These are phyloP conservation scores for Fagopyrum homotropicum DNA, from an alignment of 148 eudicot genomes.

Conservation along the genomic window DNA sequence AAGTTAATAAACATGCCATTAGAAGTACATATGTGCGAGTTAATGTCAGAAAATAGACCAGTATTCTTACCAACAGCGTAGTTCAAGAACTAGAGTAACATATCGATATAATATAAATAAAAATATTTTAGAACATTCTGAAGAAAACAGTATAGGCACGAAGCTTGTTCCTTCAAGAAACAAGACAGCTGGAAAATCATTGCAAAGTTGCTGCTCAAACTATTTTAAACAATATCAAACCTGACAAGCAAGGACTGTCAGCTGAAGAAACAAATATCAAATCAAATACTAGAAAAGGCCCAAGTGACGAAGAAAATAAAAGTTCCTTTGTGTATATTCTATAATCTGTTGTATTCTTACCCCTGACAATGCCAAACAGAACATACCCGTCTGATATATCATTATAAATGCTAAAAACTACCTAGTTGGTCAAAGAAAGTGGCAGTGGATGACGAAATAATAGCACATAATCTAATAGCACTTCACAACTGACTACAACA, in stretches of 20 bases:
- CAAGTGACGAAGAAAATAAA: neutral
- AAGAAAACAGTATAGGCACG: neutral
- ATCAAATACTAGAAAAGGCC: neutral
- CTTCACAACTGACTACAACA: neutral
- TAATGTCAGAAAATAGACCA: conserved; percentile 30
- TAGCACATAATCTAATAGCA: neutral
- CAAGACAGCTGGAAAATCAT: neutral
- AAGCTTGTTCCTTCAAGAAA: neutral
- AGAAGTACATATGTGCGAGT: conserved; percentile 61
- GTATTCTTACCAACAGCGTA: neutral
- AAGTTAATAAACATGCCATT: conserved; percentile 56
- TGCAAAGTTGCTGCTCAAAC: neutral
- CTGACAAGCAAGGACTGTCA: no score
- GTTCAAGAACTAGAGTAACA: neutral
- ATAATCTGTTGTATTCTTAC: neutral
- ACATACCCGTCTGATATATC: neutral
- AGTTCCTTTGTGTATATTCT: neutral
- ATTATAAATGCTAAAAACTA: neutral
- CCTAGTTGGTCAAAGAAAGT: neutral
- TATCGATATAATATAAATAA: neutral
- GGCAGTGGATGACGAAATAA: neutral
- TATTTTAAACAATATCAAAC: no score
- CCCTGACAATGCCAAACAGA: neutral
- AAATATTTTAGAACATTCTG: neutral
- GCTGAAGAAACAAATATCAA: no score